Evolutionary conservation across 2,329 filamentous ascomycete genomes (phyloP), one percentile per base, ranked within the genome.

Genomic region (Beauveria sp.): DNA sequence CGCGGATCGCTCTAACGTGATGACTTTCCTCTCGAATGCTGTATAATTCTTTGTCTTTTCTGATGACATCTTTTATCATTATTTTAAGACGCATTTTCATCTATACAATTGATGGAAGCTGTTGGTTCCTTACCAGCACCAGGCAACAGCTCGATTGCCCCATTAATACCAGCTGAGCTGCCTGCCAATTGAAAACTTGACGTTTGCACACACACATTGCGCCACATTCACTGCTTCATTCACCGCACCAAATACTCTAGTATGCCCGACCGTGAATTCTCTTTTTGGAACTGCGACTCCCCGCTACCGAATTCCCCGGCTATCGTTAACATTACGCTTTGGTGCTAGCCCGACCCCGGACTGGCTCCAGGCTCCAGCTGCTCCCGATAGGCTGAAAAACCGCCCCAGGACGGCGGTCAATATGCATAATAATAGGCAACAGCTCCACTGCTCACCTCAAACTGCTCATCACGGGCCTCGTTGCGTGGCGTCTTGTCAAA

Each of bases 261-360:
- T 38, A 46, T 47, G 5, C 42, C 43, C 28, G 18, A 14, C 43
- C 43, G 54, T 57, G 54, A 47, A 57, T 75, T 76, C 62, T 72
- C 72, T 64, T 70, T 46, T 14, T 30, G 9, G 42, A 42, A 7
- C 46, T 40, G 8, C 55, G n/a, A 16, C 46, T 28, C 34, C 34
- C 22, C 24, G 14, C 57, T 43, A 52, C 57, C 57, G 52, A 30
- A 24, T 22, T 42, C 16, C 5, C 14, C 3, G 8, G 1, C 20
- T 16, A 14, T 34, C 47, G 57, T 59, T 30, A 59, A 52, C 57
- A 42, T 18, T 18, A 43, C n/a, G 34, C 8, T 40, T 59, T 34
- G 3, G 57, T 52, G 20, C 47, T 59, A 59, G 26, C 38, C 38
- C 57, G 8, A n/a, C 22, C 30, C 30, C 30, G 7, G 40, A 12